These are phyloP conservation scores for Crotalaria pallida DNA, from an alignment of 306 rosid genomes.

Conservation along the genomic window DNA sequence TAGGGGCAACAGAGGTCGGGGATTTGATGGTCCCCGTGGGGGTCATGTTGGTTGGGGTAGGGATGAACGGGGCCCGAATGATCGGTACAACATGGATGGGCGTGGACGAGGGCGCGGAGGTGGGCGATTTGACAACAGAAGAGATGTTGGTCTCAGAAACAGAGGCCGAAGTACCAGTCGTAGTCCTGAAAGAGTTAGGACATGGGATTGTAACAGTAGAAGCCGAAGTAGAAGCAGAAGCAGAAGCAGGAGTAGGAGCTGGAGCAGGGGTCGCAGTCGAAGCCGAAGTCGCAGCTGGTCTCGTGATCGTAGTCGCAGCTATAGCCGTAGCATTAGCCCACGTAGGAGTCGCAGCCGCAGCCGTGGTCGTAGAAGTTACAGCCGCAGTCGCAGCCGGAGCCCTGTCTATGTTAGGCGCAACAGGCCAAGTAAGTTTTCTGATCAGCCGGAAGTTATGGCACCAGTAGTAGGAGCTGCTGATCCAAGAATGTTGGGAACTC, in stretches of 20 bases:
- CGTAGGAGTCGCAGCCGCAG: slow-evolving; percentile 39
- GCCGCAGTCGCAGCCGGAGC: slow-evolving; percentile 36
- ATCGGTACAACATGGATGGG: slow-evolving; percentile 59
- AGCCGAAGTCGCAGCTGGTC: slow-evolving; percentile 65
- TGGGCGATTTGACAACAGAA: slow-evolving; percentile 80
- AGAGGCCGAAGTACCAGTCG: slow-evolving; percentile 82
- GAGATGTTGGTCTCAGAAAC: slow-evolving; percentile 47
- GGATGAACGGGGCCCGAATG: slow-evolving; percentile 53
- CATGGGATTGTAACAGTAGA: slow-evolving; percentile 62
- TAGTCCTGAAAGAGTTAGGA: slow-evolving; percentile 89
- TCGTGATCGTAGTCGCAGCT: slow-evolving; percentile 47
- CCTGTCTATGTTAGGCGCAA: slow-evolving; percentile 35
- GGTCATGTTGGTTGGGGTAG: slow-evolving; percentile 69
- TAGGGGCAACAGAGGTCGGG: slow-evolving; percentile 79
- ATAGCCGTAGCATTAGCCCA: slow-evolving; percentile 43
- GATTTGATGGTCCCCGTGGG: slow-evolving; percentile 64
- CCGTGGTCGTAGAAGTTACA: slow-evolving; percentile 33
- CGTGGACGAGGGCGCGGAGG: slow-evolving; percentile 83
- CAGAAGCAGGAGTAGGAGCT: slow-evolving; percentile 45
- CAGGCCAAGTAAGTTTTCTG: slow-evolving; percentile 35
- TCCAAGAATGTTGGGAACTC: slow-evolving; percentile 27
- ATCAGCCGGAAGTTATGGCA: slow-evolving; percentile 21
- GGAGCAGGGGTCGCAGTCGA: slow-evolving; percentile 45
- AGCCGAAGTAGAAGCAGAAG: slow-evolving; percentile 43
- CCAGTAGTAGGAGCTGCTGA: slow-evolving; percentile 37